Evolutionary conservation across 148 eudicot species (phyloP).

Genomic region (Chenopodium berlandieri): DNA sequence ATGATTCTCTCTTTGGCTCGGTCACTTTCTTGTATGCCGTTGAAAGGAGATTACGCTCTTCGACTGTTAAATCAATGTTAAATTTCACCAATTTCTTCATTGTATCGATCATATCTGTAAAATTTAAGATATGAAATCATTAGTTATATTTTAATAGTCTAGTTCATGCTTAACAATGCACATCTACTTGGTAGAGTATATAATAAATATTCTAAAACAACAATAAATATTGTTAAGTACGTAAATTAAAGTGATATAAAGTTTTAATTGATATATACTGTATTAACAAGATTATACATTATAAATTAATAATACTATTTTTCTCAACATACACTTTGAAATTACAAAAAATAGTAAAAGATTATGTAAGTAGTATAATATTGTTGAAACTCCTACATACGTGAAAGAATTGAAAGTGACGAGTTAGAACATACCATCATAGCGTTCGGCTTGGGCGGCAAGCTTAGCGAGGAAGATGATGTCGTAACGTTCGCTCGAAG

Average conservation of each 20-base stretch:
- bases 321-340: too few relatives aligned
- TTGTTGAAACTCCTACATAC: background rate
- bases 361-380: too few relatives aligned
- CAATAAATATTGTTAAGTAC: too few relatives aligned
- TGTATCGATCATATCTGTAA: conserved; percentile 58
- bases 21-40: conserved; percentile 58
- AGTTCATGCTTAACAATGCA: too few relatives aligned
- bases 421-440: conserved; percentile 23
- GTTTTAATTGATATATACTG: too few relatives aligned
- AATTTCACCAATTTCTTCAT: conserved; percentile 48
- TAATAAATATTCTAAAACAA: too few relatives aligned
- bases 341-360: too few relatives aligned
- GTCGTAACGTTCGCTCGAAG: conserved; percentile 32
- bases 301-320: too few relatives aligned
- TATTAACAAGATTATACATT: too few relatives aligned
- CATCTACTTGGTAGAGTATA: too few relatives aligned
- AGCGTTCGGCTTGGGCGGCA: conserved; percentile 50
- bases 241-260: too few relatives aligned
- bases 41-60: conserved; percentile 60
- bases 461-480: conserved; percentile 43
- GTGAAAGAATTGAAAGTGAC: background rate
- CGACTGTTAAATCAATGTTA: conserved; percentile 54
- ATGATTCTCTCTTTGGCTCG: conserved; percentile 50
- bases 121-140: background rate
- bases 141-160: too few relatives aligned